Percentiles rank a stretch among this genome's conserved stretches.
phyloP scores from a whole-genome alignment of 2,329 filamentous ascomycete genomes.

The Grosmannia penicillata region DNA sequence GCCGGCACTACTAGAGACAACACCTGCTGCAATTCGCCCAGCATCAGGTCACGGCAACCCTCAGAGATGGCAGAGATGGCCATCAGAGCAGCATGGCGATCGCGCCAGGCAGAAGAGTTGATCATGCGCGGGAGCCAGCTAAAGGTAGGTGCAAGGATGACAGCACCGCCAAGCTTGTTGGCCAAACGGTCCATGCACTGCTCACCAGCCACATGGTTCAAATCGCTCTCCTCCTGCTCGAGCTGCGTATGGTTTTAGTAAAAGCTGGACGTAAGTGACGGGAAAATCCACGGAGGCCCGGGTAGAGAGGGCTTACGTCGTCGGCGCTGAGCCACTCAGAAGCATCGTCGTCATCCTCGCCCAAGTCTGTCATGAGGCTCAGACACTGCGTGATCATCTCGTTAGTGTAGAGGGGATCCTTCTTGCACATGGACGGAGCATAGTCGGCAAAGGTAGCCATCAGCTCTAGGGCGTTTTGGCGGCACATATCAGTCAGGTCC shows the following conservation, averaged over 20 bases:
- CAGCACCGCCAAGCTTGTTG: conserved; percentile 90
- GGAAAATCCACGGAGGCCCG: too few relatives aligned
- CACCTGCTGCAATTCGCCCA: conserved; percentile 85
- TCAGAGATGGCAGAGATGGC: conserved; percentile 97
- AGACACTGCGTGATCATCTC: conserved; percentile 99
- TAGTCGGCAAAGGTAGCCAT: conserved; percentile 98
- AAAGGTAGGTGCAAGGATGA: conserved; percentile 87
- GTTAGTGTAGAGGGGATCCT: conserved; percentile 77
- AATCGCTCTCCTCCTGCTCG: conserved; percentile 88
- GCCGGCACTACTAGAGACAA: conserved; percentile 89
- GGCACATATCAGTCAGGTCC: conserved; percentile 74
- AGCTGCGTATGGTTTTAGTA: conserved; percentile 41
- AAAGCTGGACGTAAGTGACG: conserved; percentile 10
- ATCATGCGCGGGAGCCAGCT: conserved; percentile 97
- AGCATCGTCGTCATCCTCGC: conserved; percentile 86
- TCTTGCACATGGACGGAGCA: conserved; percentile 85
- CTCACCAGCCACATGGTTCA: conserved; percentile 94
- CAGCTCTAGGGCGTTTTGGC: conserved; percentile 89
- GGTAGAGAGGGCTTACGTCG: conserved; percentile 51
- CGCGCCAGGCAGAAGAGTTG: conserved; percentile 84
- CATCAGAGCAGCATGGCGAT: conserved; percentile 94
- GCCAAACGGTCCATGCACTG: conserved; percentile 96
- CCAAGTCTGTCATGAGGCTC: conserved; percentile 95
- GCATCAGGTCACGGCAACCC: conserved; percentile 90
- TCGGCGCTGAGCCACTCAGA: conserved; percentile 86